Percentiles rank a stretch among this genome's conserved stretches.
phyloP scores from a whole-genome alignment of 495 filamentous ascomycete species.

The Penicillium waksmanii region DNA sequence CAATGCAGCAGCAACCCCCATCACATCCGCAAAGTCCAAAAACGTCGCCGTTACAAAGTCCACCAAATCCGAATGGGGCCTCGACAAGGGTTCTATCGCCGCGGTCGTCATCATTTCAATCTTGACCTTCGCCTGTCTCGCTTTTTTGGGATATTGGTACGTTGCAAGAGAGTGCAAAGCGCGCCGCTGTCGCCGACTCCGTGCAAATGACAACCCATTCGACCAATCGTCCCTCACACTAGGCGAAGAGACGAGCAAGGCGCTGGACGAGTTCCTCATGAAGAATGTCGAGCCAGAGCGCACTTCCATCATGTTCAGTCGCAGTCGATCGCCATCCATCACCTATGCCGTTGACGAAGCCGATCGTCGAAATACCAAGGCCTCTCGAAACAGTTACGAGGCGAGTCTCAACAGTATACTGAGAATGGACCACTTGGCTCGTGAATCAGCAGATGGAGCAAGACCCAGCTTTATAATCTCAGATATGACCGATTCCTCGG shows the following conservation, averaged over 20 bases:
- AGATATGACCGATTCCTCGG: background rate
- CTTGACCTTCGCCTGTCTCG: background rate
- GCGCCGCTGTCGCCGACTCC: slow-evolving; percentile 1
- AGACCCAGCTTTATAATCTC: slow-evolving; percentile 10
- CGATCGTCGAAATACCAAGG: slow-evolving; percentile 7
- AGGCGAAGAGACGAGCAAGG: slow-evolving; percentile 22
- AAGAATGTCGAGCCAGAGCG: slow-evolving; percentile 30
- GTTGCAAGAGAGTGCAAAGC: slow-evolving; percentile 9
- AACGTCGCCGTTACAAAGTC: background rate
- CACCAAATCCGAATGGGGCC: background rate
- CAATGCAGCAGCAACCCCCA: background rate
- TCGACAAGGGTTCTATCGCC: background rate
- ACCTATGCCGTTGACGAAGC: slow-evolving; percentile 25
- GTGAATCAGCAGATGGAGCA: slow-evolving; percentile 13
- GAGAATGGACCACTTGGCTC: slow-evolving; percentile 16
- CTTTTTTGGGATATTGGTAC: slow-evolving; percentile 20
- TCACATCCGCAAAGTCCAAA: background rate
- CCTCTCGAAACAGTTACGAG: slow-evolving; percentile 14
- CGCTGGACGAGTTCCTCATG: slow-evolving; percentile 29
- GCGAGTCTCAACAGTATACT: slow-evolving; percentile 13
- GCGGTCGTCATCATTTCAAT: background rate
- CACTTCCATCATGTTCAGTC: slow-evolving; percentile 34
- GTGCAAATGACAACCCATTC: slow-evolving; percentile 18
- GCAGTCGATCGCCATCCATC: slow-evolving; percentile 31
- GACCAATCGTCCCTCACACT: slow-evolving; percentile 22